A percentile compares a stretch with the other conserved stretches of the same genome.
These are phyloP conservation scores for Escovopsis sp. DNA, from an alignment of 2,329 filamentous ascomycete species.

Conservation along the genomic window DNA sequence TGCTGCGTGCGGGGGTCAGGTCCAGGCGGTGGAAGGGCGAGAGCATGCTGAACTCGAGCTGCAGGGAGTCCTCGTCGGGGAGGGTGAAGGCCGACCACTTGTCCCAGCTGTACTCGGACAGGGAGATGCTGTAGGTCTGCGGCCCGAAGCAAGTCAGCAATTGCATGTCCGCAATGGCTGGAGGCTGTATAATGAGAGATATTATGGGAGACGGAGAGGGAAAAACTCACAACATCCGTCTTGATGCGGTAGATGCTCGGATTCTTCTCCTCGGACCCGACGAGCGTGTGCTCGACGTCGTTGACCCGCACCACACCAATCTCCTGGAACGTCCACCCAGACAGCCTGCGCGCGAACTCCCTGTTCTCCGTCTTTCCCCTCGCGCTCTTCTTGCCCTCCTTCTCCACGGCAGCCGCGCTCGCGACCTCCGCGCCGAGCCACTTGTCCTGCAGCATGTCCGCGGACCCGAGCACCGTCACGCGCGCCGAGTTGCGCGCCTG, in stretches of 20 bases:
- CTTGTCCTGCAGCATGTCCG: conserved; percentile 72
- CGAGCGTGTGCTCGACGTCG: conserved; percentile 60
- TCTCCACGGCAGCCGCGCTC: conserved; percentile 37
- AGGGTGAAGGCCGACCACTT: conserved; percentile 60
- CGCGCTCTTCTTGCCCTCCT: conserved; percentile 54
- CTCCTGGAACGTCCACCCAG: conserved; percentile 96
- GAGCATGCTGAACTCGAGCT: conserved; percentile 97
- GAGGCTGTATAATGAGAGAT: too few relatives aligned
- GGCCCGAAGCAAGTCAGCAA: too few relatives aligned
- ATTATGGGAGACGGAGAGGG: neutral
- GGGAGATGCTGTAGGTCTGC: conserved; percentile 70
- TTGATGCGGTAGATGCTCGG: conserved; percentile 89
- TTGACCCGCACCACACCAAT: conserved; percentile 77
- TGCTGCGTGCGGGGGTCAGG: conserved; percentile 42
- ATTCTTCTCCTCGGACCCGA: conserved; percentile 47
- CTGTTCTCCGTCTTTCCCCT: conserved; percentile 57
- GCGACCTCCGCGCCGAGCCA: conserved; percentile 78
- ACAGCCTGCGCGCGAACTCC: conserved; percentile 69
- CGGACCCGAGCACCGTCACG: conserved; percentile 69
- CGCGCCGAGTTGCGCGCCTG: conserved; percentile 91
- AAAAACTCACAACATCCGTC: conserved; percentile 68
- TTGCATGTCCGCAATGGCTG: neutral
- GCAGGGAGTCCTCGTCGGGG: conserved; percentile 55
- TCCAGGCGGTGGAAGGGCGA: conserved; percentile 88
- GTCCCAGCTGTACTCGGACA: conserved; percentile 71